Evolutionary conservation across 129 eudicot species (phyloP).

Genomic region (Flaveria brownii): DNA sequence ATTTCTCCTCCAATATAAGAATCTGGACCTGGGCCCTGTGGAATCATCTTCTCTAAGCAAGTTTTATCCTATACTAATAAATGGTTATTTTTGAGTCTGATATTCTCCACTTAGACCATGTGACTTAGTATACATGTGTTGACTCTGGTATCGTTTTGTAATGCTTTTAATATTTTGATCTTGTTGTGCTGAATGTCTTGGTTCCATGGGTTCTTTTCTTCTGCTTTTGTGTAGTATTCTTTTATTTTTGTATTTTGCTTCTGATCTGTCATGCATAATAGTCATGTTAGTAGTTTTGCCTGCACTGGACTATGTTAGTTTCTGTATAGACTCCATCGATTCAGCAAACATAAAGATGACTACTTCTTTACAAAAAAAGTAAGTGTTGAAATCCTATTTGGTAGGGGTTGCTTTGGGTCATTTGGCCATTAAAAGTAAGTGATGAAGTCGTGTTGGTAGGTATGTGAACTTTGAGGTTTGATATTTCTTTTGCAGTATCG

Average conservation of each 20-base stretch:
- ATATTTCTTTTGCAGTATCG: constrained; percentile 51
- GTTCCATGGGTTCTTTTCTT: background rate
- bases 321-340: background rate
- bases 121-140: background rate
- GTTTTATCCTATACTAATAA: background rate
- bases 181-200: background rate
- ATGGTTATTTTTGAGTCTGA: background rate
- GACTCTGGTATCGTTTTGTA: background rate
- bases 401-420: background rate
- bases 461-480: constrained; percentile 1
- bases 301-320: background rate
- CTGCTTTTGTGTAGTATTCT: background rate
- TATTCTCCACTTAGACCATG: background rate
- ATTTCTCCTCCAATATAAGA: background rate
- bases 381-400: background rate
- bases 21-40: background rate
- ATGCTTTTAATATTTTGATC: background rate
- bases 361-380: background rate
- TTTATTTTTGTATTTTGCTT: constrained; percentile 17
- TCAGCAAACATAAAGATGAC: constrained; percentile 7
- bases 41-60: background rate
- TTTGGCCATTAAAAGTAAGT: background rate
- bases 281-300: background rate
- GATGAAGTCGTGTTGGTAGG: background rate
- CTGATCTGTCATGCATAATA: constrained; percentile 4